A percentile compares a stretch with the other conserved stretches of the same genome.
Conservation (phyloP, 768 basidiomycete species). For the Naganishia onofrii region DNA sequence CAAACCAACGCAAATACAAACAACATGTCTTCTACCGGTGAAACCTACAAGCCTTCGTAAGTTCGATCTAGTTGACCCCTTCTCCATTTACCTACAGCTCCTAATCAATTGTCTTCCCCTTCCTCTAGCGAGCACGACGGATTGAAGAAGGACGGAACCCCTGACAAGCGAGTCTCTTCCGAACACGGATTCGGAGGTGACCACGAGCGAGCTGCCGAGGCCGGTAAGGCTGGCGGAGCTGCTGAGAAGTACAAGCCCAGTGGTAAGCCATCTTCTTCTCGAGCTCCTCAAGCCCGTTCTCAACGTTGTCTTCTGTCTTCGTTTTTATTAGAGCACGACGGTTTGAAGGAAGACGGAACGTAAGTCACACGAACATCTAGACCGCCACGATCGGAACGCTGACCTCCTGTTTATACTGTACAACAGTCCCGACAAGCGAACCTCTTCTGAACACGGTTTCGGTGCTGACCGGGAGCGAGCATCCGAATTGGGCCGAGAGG, state of each 20-base stretch:
- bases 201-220: slow-evolving; percentile 19
- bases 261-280: slow-evolving; percentile 17
- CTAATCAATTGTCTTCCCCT: not conserved
- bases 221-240: slow-evolving; percentile 25
- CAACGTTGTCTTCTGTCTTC: slow-evolving; percentile 41
- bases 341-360: slow-evolving; percentile 51
- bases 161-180: slow-evolving; percentile 52
- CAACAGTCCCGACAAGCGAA: slow-evolving; percentile 51
- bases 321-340: slow-evolving; percentile 38
- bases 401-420: not conserved
- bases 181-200: slow-evolving; percentile 53
- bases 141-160: slow-evolving; percentile 51
- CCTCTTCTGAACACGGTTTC: slow-evolving; percentile 53
- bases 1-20: not conserved
- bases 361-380: not conserved
- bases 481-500: slow-evolving; percentile 12
- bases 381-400: not conserved
- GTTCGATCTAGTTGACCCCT: too few species aligned
- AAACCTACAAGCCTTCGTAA: slow-evolving; percentile 9
- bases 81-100: not conserved
- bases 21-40: slow-evolving; percentile 4
- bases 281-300: slow-evolving; percentile 16
- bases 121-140: slow-evolving; percentile 36
- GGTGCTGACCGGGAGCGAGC: slow-evolving; percentile 37
- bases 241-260: slow-evolving; percentile 39